Conservation (phyloP, 169 alveolate species). For the Plasmodium gonderi region DNA sequence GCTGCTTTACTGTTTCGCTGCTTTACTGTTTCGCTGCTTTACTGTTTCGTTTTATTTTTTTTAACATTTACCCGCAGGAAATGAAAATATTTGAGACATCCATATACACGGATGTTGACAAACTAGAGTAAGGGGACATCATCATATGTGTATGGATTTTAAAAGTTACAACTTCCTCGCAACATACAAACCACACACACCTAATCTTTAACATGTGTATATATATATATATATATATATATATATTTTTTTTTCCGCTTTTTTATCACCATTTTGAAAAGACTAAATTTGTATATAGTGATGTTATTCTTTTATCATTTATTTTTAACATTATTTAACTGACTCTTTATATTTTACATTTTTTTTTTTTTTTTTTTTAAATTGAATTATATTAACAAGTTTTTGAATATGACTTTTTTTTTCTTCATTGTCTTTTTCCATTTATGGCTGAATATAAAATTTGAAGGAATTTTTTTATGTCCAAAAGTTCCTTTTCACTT, state of each 20-base stretch:
- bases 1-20: neutral
- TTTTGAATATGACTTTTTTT: no score
- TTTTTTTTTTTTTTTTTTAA: neutral
- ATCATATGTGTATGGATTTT: neutral
- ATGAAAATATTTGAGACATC: conserved; percentile 69
- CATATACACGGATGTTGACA: conserved; percentile 35
- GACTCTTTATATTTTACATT: no score
- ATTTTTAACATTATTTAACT: no score
- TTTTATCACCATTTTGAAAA: neutral
- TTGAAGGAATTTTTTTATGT: no score
- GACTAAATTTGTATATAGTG: neutral
- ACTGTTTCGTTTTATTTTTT: neutral
- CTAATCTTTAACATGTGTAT: no score
- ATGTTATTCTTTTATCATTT: neutral
- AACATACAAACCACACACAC: no score
- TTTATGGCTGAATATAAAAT: no score
- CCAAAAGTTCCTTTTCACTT: no score
- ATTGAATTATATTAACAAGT: no score
- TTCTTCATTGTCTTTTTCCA: no score
- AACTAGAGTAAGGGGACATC: conserved; percentile 18
- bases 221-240: no score
- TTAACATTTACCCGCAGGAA: conserved; percentile 9
- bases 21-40: neutral
- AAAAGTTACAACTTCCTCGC: neutral
- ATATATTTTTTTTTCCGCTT: neutral